Evolutionary conservation across 2,329 filamentous ascomycete genomes (phyloP).

Genomic region (Dothistroma septosporum): DNA sequence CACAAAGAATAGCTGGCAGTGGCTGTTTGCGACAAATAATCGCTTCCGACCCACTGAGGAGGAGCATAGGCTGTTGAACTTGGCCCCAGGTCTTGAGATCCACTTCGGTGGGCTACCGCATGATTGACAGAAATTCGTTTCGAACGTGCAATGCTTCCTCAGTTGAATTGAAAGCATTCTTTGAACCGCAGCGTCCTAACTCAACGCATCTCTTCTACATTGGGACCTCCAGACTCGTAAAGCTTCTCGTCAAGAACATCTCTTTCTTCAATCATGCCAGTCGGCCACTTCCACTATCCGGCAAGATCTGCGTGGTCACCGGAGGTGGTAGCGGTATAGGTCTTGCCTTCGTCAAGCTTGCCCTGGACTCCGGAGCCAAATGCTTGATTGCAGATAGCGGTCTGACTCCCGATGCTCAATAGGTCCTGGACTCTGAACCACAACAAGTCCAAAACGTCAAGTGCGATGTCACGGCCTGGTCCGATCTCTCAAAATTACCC

Average conservation of each 20-base stretch:
- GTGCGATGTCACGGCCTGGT: conserved; percentile 36
- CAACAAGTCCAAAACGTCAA: conserved; percentile 16
- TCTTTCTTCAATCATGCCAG: conserved; percentile 18
- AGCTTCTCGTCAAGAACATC: background rate
- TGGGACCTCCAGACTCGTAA: background rate
- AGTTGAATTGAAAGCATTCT: too few species aligned
- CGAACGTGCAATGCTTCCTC: too few species aligned
- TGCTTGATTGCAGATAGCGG: conserved; percentile 37
- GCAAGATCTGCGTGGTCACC: conserved; percentile 26
- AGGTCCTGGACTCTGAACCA: conserved; percentile 22
- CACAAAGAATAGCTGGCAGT: too few species aligned
- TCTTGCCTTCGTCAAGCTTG: conserved; percentile 23
- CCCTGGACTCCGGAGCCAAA: conserved; percentile 23
- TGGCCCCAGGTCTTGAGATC: too few species aligned
- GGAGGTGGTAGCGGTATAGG: conserved; percentile 29
- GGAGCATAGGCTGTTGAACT: too few species aligned
- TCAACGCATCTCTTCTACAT: too few species aligned
- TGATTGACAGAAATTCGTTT: too few species aligned
- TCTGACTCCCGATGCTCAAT: conserved; percentile 31
- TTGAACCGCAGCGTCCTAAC: too few species aligned
- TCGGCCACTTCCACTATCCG: conserved; percentile 24
- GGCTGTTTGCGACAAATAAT: too few species aligned
- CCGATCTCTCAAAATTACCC: conserved; percentile 30
- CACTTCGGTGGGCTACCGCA: too few species aligned
- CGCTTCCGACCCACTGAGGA: too few species aligned